Evolutionary conservation across 108 stramenopile genomes (phyloP).

Genomic region (Skeletonema marinoi): DNA sequence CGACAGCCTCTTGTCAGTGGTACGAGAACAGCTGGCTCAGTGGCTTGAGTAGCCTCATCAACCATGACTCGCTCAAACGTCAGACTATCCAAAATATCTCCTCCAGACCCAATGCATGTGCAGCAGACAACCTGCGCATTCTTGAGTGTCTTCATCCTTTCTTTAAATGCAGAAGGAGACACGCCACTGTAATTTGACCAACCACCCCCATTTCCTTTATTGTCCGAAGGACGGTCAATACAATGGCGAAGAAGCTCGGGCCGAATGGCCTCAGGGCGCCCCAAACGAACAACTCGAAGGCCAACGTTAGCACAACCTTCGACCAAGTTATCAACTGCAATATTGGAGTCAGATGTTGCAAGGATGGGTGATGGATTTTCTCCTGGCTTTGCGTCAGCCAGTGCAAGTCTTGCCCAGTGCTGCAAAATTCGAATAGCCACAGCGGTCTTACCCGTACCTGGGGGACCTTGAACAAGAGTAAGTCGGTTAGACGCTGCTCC

Average conservation of each 20-base stretch:
- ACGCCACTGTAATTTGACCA: conserved; percentile 40
- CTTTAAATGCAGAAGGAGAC: conserved; percentile 68
- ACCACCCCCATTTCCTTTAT: conserved; percentile 47
- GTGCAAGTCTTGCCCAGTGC: conserved; percentile 84
- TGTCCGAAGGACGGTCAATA: conserved; percentile 78
- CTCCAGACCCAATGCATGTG: conserved; percentile 93
- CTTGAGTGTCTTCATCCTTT: conserved; percentile 77
- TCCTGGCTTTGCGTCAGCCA: conserved; percentile 48
- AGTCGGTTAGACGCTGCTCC: conserved; percentile 87
- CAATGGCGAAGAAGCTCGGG: conserved; percentile 89
- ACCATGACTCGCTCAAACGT: conserved; percentile 90
- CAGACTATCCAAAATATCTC: conserved; percentile 86
- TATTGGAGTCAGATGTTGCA: conserved; percentile 94
- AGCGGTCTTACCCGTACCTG: conserved; percentile 87
- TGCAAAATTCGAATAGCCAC: conserved; percentile 90
- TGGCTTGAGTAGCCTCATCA: conserved; percentile 95
- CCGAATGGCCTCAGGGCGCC: conserved; percentile 91
- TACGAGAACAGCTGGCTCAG: conserved; percentile 90
- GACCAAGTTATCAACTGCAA: conserved; percentile 97
- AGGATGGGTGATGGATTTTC: conserved; percentile 82
- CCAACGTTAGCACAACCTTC: conserved; percentile 93
- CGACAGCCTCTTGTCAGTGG: conserved; percentile 91
- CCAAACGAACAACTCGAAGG: conserved; percentile 89
- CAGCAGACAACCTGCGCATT: conserved; percentile 94
- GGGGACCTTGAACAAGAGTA: conserved; percentile 89